phyloP scores from a whole-genome alignment of 495 filamentous ascomycete genomes.

The Penicillium mononematosum region DNA sequence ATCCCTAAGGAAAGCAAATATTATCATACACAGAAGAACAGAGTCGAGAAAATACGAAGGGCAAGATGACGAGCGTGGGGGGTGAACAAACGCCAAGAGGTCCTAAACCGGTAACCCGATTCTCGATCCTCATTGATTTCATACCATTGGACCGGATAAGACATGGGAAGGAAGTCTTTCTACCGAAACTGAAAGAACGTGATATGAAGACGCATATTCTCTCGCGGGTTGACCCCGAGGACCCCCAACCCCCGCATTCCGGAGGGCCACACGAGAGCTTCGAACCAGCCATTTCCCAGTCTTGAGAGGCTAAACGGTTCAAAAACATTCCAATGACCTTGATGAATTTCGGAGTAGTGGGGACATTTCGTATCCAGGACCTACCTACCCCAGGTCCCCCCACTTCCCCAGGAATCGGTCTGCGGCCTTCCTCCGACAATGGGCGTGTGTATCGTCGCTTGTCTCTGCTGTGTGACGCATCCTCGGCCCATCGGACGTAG shows the following conservation, averaged over 20 bases:
- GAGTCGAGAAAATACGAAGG: not conserved
- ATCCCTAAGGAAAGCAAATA: not conserved
- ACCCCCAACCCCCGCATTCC: conserved; percentile 4
- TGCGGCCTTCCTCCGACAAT: conserved; percentile 37
- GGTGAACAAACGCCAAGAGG: conserved; percentile 2
- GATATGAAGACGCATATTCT: not conserved
- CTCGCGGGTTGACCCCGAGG: not conserved
- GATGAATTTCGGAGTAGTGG: not conserved
- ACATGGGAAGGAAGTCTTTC: not conserved
- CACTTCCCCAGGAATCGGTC: conserved; percentile 16
- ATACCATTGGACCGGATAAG: not conserved
- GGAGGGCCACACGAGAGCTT: not conserved
- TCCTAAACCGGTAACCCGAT: not conserved
- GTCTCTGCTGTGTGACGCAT: conserved; percentile 12
- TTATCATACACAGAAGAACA: not conserved
- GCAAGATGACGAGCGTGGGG: not conserved
- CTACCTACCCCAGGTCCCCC: not conserved
- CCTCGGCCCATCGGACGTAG: conserved; percentile 28
- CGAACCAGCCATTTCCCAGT: not conserved
- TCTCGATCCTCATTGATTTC: not conserved
- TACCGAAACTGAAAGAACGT: not conserved
- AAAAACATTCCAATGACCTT: not conserved
- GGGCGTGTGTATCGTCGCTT: not conserved
- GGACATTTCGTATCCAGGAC: not conserved
- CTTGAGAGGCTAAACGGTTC: not conserved